Evolutionary conservation across 2,329 filamentous ascomycete species (phyloP), one percentile per base, ranked within the genome.

Genomic region (Trichophyton mentagrophytes): DNA sequence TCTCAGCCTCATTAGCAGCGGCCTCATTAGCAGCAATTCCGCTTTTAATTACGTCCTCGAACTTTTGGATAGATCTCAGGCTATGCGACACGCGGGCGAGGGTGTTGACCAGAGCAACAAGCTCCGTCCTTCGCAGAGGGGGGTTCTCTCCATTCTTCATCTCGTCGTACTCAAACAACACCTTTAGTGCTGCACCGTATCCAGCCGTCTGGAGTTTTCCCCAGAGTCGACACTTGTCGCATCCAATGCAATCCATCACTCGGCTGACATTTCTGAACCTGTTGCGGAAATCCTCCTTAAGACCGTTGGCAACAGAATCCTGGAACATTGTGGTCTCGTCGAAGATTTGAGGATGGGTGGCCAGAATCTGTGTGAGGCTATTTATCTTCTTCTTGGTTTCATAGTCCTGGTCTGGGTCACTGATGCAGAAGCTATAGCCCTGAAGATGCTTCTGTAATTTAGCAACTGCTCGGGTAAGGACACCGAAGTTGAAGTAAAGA

Each of bases 151-250:
- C 79, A 30, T 78, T 79, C 67, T 84, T 80, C 5, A 77, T 81
- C 64, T 86, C 81, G 66, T 95, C 90, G 64, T 90, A 93, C 73
- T 99, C 93, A 69, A 99, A 99, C 1, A 99, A 81, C 3, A 99
- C 87, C 76, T 99, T 99, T 64, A 99, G 78, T 0, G 93, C 93
- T 0, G 93, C 90, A 57, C 93, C 93, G 71, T 96, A 97, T 1
- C 93, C 93, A 11, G 89, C 88, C 0, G 90, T 95, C 76, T 99
- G 93, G 42, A 99, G 77, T 76, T 99, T 99, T 57, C 93, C 93
- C 93, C 93, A 99, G 1, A 99, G 84, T 7, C 93, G 85, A 76
- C 93, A 99, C 77, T 99, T 99, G 77, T 99, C 93, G 74, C 93
- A 99, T 51, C 93, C 93, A 20, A 97, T 92, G 67, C 93, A 99